Evolutionary conservation across 2,329 filamentous ascomycete species (phyloP), one percentile per base, ranked within the genome.

Genomic region (Colletotrichum neosansevieriae): DNA sequence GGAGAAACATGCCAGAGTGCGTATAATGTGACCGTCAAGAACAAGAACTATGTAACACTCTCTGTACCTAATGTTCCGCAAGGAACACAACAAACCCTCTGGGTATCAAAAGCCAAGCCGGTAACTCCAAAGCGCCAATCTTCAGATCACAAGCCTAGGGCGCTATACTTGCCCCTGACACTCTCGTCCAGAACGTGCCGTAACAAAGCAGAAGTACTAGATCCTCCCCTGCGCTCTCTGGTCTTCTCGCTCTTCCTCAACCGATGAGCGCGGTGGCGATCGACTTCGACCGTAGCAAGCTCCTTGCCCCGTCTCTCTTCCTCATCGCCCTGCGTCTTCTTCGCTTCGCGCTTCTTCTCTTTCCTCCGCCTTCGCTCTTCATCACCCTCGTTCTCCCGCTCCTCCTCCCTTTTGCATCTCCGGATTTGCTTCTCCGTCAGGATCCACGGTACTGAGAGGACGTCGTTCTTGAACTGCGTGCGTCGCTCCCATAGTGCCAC

Each of bases 401-500:
- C 58, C 42, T 59, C 61, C 12, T 67, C 57, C 70, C 78, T 82
- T 68, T 82, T 82, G 71, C 86, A 89, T 65, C 77, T 79, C 57
- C 83, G 82, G 51, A 89, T 79, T 60, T 85, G 82, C 65, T 79
- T 81, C 21, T 77, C 75, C 34, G 79, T 81, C 34, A 91, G 72
- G n/a, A 83, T 74, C 89, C 89, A 91, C 0, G 87, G 84, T 63
- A 75, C 77, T 3, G 76, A 75, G 13, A 91, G 79, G 6, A 88
- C 79, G 4, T 86, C 81, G 38, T 73, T 74, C 40, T 82, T 81
- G 73, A 91, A 89, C 34, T 76, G 76, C 17, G 75, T 71, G 50
- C 84, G 79, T 77, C 87, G 87, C 72, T 84, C 81, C 89, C 89
- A 91, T 9, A 89, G 86, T 7, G 74, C 76, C 3, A 90, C 79